Percentiles rank a stretch among this genome's conserved stretches.
Evolutionary conservation across 2,329 filamentous ascomycete species (phyloP).

Genomic region (Atkinsonella hypoxylon): DNA sequence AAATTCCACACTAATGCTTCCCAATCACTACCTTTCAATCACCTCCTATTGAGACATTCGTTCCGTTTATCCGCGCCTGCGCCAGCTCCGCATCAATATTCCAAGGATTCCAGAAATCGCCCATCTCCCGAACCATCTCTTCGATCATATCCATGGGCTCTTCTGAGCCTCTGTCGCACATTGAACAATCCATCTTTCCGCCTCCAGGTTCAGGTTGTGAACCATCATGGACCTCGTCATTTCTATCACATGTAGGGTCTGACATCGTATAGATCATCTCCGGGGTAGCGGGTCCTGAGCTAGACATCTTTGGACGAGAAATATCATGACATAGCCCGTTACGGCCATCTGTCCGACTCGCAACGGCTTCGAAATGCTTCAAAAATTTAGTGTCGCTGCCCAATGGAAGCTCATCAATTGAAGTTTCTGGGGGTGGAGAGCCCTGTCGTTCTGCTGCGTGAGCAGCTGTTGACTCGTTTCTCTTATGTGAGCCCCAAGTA

Average conservation of each 20-base stretch:
- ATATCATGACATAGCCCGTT: constrained; percentile 25
- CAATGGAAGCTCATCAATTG: constrained; percentile 21
- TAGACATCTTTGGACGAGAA: constrained; percentile 23
- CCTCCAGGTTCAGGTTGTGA: not conserved
- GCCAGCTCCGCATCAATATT: constrained; percentile 25
- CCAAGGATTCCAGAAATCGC: constrained; percentile 22
- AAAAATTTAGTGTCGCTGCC: constrained; percentile 26
- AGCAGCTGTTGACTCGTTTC: no score
- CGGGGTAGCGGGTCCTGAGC: constrained; percentile 15
- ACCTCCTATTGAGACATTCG: not conserved
- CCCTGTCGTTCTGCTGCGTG: constrained; percentile 12
- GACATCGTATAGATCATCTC: constrained; percentile 14
- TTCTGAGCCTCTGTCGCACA: constrained; percentile 12
- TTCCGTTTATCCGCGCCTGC: constrained; percentile 12
- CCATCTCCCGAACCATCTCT: constrained; percentile 25
- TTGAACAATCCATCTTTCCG: not conserved
- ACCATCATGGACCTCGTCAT: not conserved
- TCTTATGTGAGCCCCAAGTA: not conserved
- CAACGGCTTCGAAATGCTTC: constrained; percentile 35
- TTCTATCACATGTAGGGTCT: constrained; percentile 8
- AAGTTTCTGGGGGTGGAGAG: constrained; percentile 32
- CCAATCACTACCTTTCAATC: not conserved
- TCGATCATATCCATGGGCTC: constrained; percentile 25
- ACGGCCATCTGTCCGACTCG: constrained; percentile 21
- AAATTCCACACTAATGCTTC: not conserved